Percentiles rank a stretch among this genome's conserved stretches.
Conservation (phyloP, 768 basidiomycete genomes). For the Polyporus arcularius region DNA sequence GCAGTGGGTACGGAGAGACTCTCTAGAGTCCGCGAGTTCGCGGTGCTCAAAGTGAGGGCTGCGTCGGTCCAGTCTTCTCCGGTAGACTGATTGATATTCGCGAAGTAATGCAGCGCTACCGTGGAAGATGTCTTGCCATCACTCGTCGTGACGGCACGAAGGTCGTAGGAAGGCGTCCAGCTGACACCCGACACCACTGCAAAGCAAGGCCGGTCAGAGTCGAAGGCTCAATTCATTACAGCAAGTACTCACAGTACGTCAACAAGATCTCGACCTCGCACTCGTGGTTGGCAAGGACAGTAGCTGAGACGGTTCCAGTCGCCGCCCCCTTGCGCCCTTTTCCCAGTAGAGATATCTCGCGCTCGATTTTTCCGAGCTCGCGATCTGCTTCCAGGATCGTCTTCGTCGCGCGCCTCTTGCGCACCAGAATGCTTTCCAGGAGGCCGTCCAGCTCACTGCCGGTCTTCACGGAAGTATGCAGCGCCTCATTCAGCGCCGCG, state of each 20-base stretch:
- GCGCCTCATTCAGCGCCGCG: slow-evolving; percentile 44
- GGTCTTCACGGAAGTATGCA: slow-evolving; percentile 44
- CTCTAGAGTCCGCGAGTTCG: slow-evolving; percentile 37
- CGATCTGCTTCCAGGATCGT: slow-evolving; percentile 40
- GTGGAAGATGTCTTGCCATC: slow-evolving; percentile 44
- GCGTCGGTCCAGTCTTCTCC: slow-evolving; percentile 63
- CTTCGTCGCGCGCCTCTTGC: slow-evolving; percentile 37
- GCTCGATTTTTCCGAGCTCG: slow-evolving; percentile 36
- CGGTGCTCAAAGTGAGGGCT: slow-evolving; percentile 54
- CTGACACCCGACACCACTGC: slow-evolving; percentile 52
- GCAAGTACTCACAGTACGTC: slow-evolving; percentile 38
- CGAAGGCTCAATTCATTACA: background rate
- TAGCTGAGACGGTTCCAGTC: background rate
- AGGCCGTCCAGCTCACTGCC: slow-evolving; percentile 29
- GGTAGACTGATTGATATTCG: slow-evolving; percentile 52
- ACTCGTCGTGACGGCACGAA: slow-evolving; percentile 48
- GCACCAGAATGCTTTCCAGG: slow-evolving; percentile 42
- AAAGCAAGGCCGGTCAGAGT: background rate
- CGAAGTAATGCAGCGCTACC: slow-evolving; percentile 56
- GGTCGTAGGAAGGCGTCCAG: slow-evolving; percentile 61
- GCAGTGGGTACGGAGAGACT: slow-evolving; percentile 21
- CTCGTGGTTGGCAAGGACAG: slow-evolving; percentile 2
- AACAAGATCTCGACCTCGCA: slow-evolving; percentile 44
- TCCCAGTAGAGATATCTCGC: background rate
- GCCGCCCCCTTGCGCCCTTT: slow-evolving; percentile 8